Evolutionary conservation across 148 eudicot species (phyloP).

Genomic region (Chenopodium suecicum): DNA sequence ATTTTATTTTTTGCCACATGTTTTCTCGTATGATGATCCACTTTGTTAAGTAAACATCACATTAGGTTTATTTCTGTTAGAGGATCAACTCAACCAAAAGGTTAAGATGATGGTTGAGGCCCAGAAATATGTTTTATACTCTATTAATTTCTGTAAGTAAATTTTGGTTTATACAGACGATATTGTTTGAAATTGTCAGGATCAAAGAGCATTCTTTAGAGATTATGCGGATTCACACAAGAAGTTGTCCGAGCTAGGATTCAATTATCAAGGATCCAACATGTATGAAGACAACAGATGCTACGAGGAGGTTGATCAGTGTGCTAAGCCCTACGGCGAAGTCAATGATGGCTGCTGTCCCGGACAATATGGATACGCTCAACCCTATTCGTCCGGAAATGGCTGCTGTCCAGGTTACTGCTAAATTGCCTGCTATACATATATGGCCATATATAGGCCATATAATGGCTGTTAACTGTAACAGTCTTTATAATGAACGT

Average conservation of each 20-base stretch:
- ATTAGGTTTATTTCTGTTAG: too few species aligned
- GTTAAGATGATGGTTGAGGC: too few species aligned
- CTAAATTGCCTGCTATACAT: not conserved
- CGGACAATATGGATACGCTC: not conserved
- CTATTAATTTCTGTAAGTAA: too few species aligned
- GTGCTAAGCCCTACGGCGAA: not conserved
- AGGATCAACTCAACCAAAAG: too few species aligned
- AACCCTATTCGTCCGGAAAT: not conserved
- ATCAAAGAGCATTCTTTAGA: constrained; percentile 71
- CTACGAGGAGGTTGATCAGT: not conserved
- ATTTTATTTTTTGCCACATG: too few species aligned
- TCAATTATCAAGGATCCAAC: constrained; percentile 29
- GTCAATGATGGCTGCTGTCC: not conserved
- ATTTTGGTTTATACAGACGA: too few species aligned
- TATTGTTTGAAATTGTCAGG: constrained; percentile 29
- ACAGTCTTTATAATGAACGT: not conserved
- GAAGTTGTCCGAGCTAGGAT: constrained; percentile 82
- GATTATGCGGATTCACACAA: constrained; percentile 90
- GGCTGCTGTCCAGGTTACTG: constrained; percentile 10
- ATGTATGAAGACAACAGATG: not conserved
- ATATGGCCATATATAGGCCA: not conserved
- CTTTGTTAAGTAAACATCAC: too few species aligned
- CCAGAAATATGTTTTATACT: too few species aligned
- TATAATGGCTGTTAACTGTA: not conserved
- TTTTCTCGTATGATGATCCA: too few species aligned